These are phyloP conservation scores for Vigna hirtella DNA, from an alignment of 306 rosid genomes.

Conservation along the genomic window DNA sequence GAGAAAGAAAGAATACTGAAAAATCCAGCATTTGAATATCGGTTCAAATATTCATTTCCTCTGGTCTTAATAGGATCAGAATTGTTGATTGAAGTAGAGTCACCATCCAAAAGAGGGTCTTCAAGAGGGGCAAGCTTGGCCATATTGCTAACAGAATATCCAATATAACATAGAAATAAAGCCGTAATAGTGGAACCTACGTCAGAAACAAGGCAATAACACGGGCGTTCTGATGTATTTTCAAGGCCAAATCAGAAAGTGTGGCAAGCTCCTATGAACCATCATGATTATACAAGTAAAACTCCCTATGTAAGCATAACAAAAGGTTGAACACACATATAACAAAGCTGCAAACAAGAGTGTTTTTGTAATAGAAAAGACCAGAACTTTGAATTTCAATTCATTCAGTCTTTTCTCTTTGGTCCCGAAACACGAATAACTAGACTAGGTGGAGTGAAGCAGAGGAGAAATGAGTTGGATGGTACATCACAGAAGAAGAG, in stretches of 20 bases:
- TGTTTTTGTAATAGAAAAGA: conserved; percentile 38
- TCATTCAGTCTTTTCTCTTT: conserved; percentile 39
- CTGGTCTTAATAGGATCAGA: conserved; percentile 43
- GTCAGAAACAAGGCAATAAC: conserved; percentile 60
- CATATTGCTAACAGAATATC: conserved; percentile 45
- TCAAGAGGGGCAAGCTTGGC: conserved; percentile 52
- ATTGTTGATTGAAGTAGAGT: conserved; percentile 33
- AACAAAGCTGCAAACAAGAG: conserved; percentile 39
- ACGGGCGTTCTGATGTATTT: conserved; percentile 35
- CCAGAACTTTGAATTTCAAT: conserved; percentile 23
- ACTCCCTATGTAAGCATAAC: conserved; percentile 55
- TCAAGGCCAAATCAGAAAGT: conserved; percentile 56
- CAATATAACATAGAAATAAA: conserved; percentile 56
- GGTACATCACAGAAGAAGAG: conserved; percentile 25
- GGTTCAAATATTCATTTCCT: conserved; percentile 53
- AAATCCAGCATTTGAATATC: conserved; percentile 70
- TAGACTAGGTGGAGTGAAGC: conserved; percentile 53
- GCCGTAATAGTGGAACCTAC: conserved; percentile 50
- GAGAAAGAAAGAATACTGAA: conserved; percentile 74
- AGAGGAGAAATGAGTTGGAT: conserved; percentile 58
- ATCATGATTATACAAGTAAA: conserved; percentile 48
- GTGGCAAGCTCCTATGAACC: conserved; percentile 53
- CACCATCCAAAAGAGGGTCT: conserved; percentile 77
- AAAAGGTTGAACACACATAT: conserved; percentile 46
- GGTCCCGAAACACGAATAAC: conserved; percentile 31